Evolutionary conservation across 2,329 filamentous ascomycete genomes (phyloP).

Genomic region (Colletotrichum zoysiae): DNA sequence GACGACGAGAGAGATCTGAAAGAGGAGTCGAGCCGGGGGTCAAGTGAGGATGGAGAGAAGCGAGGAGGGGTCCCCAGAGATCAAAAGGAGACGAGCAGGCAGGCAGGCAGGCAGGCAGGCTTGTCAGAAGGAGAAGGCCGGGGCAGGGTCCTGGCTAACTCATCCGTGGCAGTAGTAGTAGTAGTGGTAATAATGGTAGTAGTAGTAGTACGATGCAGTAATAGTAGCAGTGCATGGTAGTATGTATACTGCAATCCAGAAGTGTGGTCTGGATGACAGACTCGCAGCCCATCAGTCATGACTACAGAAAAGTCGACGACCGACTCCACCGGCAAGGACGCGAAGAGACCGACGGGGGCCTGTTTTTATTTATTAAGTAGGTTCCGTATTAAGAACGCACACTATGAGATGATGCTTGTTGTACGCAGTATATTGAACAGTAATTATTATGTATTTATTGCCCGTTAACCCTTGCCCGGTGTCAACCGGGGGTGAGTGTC

Average conservation of each 20-base stretch:
- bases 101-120: slow-evolving; percentile 3
- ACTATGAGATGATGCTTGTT: neutral
- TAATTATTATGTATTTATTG: no score
- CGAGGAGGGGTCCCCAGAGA: slow-evolving; percentile 28
- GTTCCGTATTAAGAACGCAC: neutral
- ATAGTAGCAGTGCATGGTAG: neutral
- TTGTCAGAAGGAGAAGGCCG: slow-evolving; percentile 16
- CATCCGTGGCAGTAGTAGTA: neutral
- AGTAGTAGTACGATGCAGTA: neutral
- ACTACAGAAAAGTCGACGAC: slow-evolving; percentile 9
- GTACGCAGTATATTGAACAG: neutral
- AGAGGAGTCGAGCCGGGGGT: slow-evolving; percentile 31
- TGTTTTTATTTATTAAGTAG: neutral
- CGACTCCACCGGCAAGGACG: slow-evolving; percentile 18
- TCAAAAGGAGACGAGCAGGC: slow-evolving; percentile 25
- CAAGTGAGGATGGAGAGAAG: slow-evolving; percentile 21
- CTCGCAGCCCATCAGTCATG: slow-evolving; percentile 20
- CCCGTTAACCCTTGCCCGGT: neutral
- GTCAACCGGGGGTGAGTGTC: neutral
- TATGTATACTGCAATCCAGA: slow-evolving; percentile 16
- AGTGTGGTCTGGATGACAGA: slow-evolving; percentile 24
- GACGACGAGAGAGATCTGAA: slow-evolving; percentile 15
- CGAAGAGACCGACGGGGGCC: slow-evolving; percentile 5
- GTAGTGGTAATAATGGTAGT: neutral
- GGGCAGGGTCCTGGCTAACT: neutral